Base-by-base conservation (phyloP, 1,139 yeast species). In the Magnusiomyces magnusii region DNA sequence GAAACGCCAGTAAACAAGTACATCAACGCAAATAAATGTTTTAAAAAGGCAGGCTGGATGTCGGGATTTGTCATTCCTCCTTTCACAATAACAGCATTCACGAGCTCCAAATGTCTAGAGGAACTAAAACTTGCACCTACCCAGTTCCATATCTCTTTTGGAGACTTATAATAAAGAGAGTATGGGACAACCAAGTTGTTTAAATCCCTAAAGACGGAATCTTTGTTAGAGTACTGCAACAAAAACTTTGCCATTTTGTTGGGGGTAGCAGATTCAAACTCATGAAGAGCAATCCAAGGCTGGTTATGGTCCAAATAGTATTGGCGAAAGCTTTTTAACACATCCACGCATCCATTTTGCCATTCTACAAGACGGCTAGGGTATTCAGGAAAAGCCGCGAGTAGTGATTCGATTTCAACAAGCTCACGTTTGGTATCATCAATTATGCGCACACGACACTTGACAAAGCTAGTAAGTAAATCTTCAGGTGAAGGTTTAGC, bases 201-300 rank as follows among this genome's bases (percentile, higher is more conserved):
- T 2, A 53, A 17, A 28, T 53, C 55, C 25, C 55, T 25, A 19
- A 28, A 28, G 27, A 53, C 44, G 21, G 39, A 19, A 27, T 42
- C 51, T 9, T 27, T 19, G 9, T 27, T 42, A 5, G 55, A 42
- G 41, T 53, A 53, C 21, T 53, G 55, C n/a, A 53, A 42, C 24
- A 53, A 24, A 24, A 53, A 53, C 3, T 31, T 31, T 15, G 39
- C 55, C 19, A 47, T 36, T 44, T 47, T 53, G 10, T 44, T 27
- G 15, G 55, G 42, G 13, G 41, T 9, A 5, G 51, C 55, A 17
- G 36, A 27, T 44, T 53, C 55, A 42, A 53, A 53, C 39, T 53
- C 55, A 31, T 27, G 41, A 9, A 53, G 25, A 2, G 55, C 34
- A 25, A 53, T 27, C 55, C 55, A 53, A n/a, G 55, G 55, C 15